Evolutionary conservation across 164 flowering plant genomes (phyloP).

Genomic region (Nymphaea thermarum): DNA sequence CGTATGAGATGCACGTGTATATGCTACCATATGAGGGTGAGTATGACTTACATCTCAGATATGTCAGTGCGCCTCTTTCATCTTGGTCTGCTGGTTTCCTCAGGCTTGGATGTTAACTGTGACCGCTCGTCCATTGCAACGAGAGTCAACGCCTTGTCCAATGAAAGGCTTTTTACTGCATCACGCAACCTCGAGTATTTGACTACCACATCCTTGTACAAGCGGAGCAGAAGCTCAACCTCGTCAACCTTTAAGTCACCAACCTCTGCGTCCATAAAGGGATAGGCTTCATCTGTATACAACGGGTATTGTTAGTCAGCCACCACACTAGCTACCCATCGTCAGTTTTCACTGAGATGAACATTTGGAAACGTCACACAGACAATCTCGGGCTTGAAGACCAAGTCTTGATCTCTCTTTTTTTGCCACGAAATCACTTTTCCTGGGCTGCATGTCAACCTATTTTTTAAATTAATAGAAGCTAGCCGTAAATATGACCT

Average conservation of each 20-base stretch:
- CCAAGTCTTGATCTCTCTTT: too few species aligned
- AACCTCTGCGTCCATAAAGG: slow-evolving; percentile 33
- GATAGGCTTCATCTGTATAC: slow-evolving; percentile 11
- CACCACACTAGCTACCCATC: not conserved
- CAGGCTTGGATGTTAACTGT: not conserved
- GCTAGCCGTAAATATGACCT: too few species aligned
- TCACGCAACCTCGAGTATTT: slow-evolving; percentile 22
- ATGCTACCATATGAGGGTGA: too few species aligned
- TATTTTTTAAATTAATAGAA: too few species aligned
- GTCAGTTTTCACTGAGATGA: not conserved
- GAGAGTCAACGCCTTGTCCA: slow-evolving; percentile 3
- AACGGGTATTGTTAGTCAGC: not conserved
- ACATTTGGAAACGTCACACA: not conserved
- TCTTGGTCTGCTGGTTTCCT: not conserved
- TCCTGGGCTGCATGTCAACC: too few species aligned
- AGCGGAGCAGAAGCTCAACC: slow-evolving; percentile 23
- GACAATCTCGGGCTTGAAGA: not conserved
- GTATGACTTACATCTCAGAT: not conserved
- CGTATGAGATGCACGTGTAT: too few species aligned
- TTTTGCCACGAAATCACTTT: not conserved
- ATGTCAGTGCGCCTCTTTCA: not conserved
- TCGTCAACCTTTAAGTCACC: slow-evolving; percentile 30
- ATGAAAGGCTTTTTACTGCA: slow-evolving; percentile 8
- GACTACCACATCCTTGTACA: slow-evolving; percentile 39
- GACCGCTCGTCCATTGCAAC: slow-evolving; percentile 4